A percentile compares a stretch with the other conserved stretches of the same genome.
Evolutionary conservation across 1,284 basidiomycete species (phyloP).

Genomic region (Agroathelia rolfsii): DNA sequence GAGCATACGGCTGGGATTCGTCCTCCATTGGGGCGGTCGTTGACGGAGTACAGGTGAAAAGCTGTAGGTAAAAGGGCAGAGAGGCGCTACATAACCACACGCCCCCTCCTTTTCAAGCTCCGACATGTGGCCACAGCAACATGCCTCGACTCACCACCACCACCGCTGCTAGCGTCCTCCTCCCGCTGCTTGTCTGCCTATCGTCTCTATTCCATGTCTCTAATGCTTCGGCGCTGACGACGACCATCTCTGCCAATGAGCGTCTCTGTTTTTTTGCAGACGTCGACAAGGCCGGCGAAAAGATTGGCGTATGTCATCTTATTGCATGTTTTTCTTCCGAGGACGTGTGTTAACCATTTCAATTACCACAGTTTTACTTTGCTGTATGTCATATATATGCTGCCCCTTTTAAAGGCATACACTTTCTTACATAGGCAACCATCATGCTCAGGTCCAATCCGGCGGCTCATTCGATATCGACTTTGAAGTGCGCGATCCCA

Average conservation of each 20-base stretch:
- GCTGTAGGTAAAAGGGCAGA: too few relatives aligned
- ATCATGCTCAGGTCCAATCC: constrained; percentile 70
- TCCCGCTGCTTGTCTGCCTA: constrained; percentile 15
- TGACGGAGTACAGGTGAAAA: too few relatives aligned
- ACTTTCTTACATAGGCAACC: constrained; percentile 11
- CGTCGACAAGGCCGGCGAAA: constrained; percentile 90
- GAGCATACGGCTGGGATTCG: too few relatives aligned
- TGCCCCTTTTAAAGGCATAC: constrained; percentile 25
- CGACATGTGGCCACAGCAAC: too few relatives aligned
- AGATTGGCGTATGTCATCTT: constrained; percentile 63
- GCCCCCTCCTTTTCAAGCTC: too few relatives aligned
- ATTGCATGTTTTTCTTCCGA: constrained; percentile 7
- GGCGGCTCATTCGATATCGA: constrained; percentile 97
- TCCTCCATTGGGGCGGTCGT: too few relatives aligned
- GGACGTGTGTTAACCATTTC: constrained; percentile 4
- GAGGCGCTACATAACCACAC: too few relatives aligned
- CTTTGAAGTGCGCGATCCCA: constrained; percentile 87
- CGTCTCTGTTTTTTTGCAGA: constrained; percentile 92
- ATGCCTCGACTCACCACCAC: too few relatives aligned
- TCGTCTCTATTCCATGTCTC: constrained; percentile 12
- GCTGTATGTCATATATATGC: constrained; percentile 33
- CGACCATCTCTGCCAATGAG: constrained; percentile 78
- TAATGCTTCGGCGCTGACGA: constrained; percentile 74
- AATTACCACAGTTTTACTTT: constrained; percentile 39
- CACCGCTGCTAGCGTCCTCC: too few relatives aligned